Evolutionary conservation across 2,329 filamentous ascomycete genomes (phyloP).

Genomic region (Colletotrichum trifolii): DNA sequence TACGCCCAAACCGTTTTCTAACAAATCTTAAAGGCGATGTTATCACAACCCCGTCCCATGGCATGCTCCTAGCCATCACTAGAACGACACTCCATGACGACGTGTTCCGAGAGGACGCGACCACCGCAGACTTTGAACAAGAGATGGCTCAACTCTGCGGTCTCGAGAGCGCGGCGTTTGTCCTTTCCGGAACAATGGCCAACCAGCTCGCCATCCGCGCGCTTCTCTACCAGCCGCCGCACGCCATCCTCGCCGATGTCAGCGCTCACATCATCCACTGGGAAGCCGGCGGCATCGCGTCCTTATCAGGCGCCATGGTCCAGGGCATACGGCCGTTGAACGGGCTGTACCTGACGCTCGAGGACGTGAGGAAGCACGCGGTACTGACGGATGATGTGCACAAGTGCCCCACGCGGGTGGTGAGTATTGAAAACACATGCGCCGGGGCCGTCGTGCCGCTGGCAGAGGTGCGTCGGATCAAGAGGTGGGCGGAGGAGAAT

Average conservation of each 20-base stretch:
- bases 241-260: slow-evolving; percentile 76
- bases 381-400: slow-evolving; percentile 55
- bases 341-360: slow-evolving; percentile 53
- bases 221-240: slow-evolving; percentile 76
- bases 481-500: slow-evolving; percentile 67
- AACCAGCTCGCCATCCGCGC: slow-evolving; percentile 81
- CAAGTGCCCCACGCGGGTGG: slow-evolving; percentile 52
- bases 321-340: slow-evolving; percentile 55
- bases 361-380: slow-evolving; percentile 50
- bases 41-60: slow-evolving; percentile 74
- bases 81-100: slow-evolving; percentile 80
- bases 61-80: slow-evolving; percentile 78
- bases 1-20: background rate
- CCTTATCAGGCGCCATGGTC: slow-evolving; percentile 72
- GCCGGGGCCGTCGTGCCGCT: slow-evolving; percentile 76
- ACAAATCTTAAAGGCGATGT: slow-evolving; percentile 64
- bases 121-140: slow-evolving; percentile 73
- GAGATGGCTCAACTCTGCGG: slow-evolving; percentile 68
- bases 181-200: slow-evolving; percentile 84
- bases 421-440: slow-evolving; percentile 55
- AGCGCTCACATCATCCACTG: slow-evolving; percentile 74
- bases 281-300: slow-evolving; percentile 67
- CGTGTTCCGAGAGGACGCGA: slow-evolving; percentile 77
- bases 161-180: slow-evolving; percentile 76
- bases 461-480: slow-evolving; percentile 70